Base-by-base conservation (phyloP, 768 basidiomycete species). In the Baorangia bicolor region DNA sequence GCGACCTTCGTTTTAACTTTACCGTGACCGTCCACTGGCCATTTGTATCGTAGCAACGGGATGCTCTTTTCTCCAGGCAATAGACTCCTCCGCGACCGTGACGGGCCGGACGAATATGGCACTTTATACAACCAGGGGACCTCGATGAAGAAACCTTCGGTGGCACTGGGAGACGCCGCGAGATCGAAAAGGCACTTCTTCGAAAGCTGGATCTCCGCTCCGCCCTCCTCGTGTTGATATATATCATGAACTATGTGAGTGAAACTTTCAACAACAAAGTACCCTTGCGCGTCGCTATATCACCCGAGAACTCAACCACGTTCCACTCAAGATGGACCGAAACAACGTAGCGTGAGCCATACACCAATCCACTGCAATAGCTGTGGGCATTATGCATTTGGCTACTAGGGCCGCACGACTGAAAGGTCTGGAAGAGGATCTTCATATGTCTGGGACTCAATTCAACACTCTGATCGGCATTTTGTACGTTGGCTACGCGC, bases 401-500 rank as follows among this genome's bases (percentile, higher is more conserved):
- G 34, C 34, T n/a, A 41, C 44, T 57, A 88, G 88, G 43, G 88
- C 86, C 9, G 89, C 89, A 21, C 78, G 89, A 49, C 70, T 90
- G 35, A 78, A 82, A 40, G 88, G 88, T 1, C 83, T 90, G 53
- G 85, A 88, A 64, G 72, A 75, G 53, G 88, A 89, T 66, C 75
- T 90, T 14, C 68, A 79, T 25, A 77, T 90, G 31, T 73, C 78
- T 49, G 83, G 80, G 18, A 71, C 76, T 53, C 76, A 89, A 61
- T 91, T 88, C 64, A 79, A 85, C 11, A 87, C 87, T 0, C 68
- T 90, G 16, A 72, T 90, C 21, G 84, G 85, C 27, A 80, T 87
- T 57, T 77, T 87, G 46, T 87, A 85, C 60, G 77, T 86, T 41
- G 86, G 86, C 27, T 90, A 89, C 62, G 83, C 85, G 54, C 69